Evolutionary conservation across 2,329 filamentous ascomycete genomes (phyloP), one percentile per base, ranked within the genome.

Genomic region (Lachnellula subtilissima): DNA sequence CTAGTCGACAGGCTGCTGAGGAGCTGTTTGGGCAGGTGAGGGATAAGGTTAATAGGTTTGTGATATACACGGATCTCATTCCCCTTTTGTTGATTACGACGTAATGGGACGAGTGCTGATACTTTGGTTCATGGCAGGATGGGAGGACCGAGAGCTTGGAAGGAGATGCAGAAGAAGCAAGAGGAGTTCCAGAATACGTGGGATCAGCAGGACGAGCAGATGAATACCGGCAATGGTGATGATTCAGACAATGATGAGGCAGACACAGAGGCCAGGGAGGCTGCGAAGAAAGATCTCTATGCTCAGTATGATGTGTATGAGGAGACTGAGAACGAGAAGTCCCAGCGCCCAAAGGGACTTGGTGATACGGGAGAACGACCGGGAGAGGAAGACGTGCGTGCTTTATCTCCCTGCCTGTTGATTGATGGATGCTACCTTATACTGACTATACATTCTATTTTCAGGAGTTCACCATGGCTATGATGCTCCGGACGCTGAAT

Each of bases 401-500:
- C 69, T 74, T 42, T 73, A 12, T 73, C 58, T n/a, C 70, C 70
- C 35, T 25, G 14, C 35, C 17, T 17, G 35, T 9, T 25, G 23
- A 22, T 22, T 22, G 22, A 23, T 36, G 49, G 49, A 17, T 48
- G 15, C 43, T 59, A 40, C 56, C 2, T 11, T n/a, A 3, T 51
- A 17, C 25, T 63, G 49, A 64, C 46, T 40, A 14, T 37, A 7
- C 42, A 6, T 11, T 12, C 8, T 43, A 6, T 11, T 4, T 9
- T 12, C 61, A 85, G 83, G 79, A 78, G 12, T 87, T 88, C 64
- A 87, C 83, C 12, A 86, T 89, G 79, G 83, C 80, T 48, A 83
- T 82, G 78, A 88, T 88, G 85, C 75, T 89, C 15, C 79, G 78
- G 61, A 82, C 78, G 32, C 72, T 88, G 56, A 85, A 86, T 64